A percentile compares a stretch with the other conserved stretches of the same genome.
These are phyloP conservation scores for Leccinum boreale DNA, from an alignment of 768 basidiomycete genomes.

Conservation along the genomic window DNA sequence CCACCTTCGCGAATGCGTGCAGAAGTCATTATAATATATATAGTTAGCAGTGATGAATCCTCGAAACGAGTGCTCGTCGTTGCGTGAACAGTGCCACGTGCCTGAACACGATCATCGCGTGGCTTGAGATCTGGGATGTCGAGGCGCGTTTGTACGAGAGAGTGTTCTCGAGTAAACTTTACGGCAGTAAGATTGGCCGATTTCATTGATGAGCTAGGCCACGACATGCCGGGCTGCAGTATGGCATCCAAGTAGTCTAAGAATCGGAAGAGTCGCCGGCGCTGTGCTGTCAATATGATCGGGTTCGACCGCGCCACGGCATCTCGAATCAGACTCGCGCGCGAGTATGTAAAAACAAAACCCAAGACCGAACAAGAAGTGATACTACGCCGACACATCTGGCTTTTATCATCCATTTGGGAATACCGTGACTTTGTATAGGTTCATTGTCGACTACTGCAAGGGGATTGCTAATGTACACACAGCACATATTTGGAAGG, in stretches of 20 bases:
- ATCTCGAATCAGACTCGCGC: neutral
- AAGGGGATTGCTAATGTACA: slow-evolving; percentile 7
- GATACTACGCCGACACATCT: neutral
- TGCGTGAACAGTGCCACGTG: neutral
- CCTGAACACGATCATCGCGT: slow-evolving; percentile 1
- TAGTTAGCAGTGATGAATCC: neutral
- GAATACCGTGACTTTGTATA: neutral
- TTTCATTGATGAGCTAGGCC: neutral
- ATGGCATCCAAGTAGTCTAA: neutral
- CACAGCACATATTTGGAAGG: slow-evolving; percentile 11
- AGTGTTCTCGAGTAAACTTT: neutral
- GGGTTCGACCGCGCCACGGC: neutral
- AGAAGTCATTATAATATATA: slow-evolving; percentile 4
- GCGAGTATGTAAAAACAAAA: slow-evolving; percentile 1
- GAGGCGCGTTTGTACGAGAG: neutral
- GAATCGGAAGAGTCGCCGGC: neutral
- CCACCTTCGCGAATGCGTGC: slow-evolving; percentile 7
- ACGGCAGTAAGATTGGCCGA: neutral
- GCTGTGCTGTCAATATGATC: neutral
- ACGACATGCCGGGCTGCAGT: neutral
- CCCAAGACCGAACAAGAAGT: neutral
- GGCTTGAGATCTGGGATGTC: slow-evolving; percentile 9
- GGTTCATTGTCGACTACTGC: neutral
- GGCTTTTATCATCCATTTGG: slow-evolving; percentile 4
- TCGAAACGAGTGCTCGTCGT: neutral